Evolutionary conservation across 2,329 filamentous ascomycete genomes (phyloP).

Genomic region (Parastagonospora avenae): DNA sequence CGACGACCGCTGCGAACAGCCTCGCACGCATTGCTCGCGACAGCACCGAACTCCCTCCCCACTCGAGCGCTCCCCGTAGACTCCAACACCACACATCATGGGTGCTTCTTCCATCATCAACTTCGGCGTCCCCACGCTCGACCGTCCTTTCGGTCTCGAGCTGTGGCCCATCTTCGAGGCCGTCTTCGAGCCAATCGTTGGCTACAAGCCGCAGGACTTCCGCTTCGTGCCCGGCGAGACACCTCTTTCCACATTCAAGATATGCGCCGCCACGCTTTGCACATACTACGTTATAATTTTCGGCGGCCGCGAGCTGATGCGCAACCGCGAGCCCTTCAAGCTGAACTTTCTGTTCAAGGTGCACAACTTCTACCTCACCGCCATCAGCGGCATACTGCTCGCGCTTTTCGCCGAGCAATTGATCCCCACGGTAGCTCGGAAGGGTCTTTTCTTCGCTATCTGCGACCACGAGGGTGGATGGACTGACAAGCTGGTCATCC

Average conservation of each 20-base stretch:
- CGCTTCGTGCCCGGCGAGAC: conserved; percentile 80
- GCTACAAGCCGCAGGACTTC: conserved; percentile 87
- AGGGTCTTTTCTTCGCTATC: conserved; percentile 88
- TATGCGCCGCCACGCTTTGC: conserved; percentile 78
- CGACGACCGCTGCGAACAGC: not conserved
- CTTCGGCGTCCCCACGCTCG: conserved; percentile 73
- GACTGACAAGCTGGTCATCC: conserved; percentile 88
- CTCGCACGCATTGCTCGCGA: not conserved
- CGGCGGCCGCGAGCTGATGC: conserved; percentile 90
- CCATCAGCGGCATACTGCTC: conserved; percentile 79
- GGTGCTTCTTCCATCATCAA: conserved; percentile 59
- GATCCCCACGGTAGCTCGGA: conserved; percentile 76
- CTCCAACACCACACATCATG: conserved; percentile 47
- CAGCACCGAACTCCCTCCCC: not conserved
- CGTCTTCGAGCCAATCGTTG: conserved; percentile 74
- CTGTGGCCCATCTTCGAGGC: conserved; percentile 96
- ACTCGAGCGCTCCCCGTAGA: not conserved
- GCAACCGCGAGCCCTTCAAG: conserved; percentile 81
- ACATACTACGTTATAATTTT: conserved; percentile 95
- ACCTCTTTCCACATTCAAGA: conserved; percentile 86
- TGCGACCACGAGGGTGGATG: conserved; percentile 83
- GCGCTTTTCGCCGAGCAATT: conserved; percentile 90
- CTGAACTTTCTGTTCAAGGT: conserved; percentile 89
- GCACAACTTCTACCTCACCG: conserved; percentile 93
- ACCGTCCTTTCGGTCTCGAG: conserved; percentile 87